These are phyloP conservation scores for Trametes hirsuta DNA, from an alignment of 1,284 basidiomycete species.

Conservation along the genomic window DNA sequence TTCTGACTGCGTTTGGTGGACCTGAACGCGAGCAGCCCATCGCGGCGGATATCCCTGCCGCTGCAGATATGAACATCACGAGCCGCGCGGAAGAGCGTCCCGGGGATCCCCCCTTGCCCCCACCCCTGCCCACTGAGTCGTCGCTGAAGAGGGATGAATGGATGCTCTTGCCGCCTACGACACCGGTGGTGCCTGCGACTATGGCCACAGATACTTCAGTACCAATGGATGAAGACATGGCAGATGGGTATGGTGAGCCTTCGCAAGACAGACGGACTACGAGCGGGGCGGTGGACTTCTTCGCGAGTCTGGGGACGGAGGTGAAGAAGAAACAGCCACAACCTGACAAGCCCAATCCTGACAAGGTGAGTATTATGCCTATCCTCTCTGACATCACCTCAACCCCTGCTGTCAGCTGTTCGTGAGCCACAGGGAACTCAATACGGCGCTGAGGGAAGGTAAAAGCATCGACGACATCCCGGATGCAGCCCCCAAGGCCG, in stretches of 20 bases:
- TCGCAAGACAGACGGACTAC: slow-evolving; percentile 49
- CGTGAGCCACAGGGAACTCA: slow-evolving; percentile 80
- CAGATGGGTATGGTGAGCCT: slow-evolving; percentile 74
- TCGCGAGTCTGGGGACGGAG: slow-evolving; percentile 81
- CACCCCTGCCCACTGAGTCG: slow-evolving; percentile 46
- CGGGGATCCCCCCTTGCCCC: slow-evolving; percentile 50
- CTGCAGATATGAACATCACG: slow-evolving; percentile 70
- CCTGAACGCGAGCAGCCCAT: slow-evolving; percentile 49
- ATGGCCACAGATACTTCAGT: slow-evolving; percentile 28
- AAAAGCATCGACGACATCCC: slow-evolving; percentile 60
- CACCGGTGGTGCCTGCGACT: slow-evolving; percentile 29
- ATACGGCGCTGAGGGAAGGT: slow-evolving; percentile 71
- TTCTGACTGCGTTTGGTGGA: background rate
- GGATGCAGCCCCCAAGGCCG: slow-evolving; percentile 51
- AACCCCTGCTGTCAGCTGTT: slow-evolving; percentile 46
- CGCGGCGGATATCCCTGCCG: slow-evolving; percentile 77
- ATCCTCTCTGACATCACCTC: background rate
- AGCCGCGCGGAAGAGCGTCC: slow-evolving; percentile 54
- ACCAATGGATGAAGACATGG: slow-evolving; percentile 54
- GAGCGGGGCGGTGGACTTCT: slow-evolving; percentile 77
- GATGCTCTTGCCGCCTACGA: slow-evolving; percentile 73
- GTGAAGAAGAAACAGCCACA: slow-evolving; percentile 62
- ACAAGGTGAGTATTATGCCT: slow-evolving; percentile 53
- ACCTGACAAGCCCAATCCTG: slow-evolving; percentile 69
- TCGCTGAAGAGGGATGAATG: slow-evolving; percentile 79